Percentiles rank a stretch among this genome's conserved stretches.
These are phyloP conservation scores for Aspergillus neotritici DNA, from an alignment of 2,329 filamentous ascomycete species.

Conservation along the genomic window DNA sequence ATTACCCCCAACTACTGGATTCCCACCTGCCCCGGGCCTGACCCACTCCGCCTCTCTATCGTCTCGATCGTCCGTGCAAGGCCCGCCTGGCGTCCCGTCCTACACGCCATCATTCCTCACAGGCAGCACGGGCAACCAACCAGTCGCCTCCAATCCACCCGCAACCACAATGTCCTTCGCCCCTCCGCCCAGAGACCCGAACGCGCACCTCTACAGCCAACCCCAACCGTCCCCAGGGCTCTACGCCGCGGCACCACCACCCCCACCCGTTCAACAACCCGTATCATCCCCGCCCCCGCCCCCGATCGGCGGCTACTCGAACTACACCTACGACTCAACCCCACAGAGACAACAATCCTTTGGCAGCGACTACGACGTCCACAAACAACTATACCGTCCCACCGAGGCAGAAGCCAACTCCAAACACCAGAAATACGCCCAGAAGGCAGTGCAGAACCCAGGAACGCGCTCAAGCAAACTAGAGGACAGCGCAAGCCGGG, in stretches of 20 bases:
- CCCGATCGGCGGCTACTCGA: slow-evolving; percentile 36
- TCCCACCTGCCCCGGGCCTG: slow-evolving; percentile 5
- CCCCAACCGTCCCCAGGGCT: slow-evolving; percentile 22
- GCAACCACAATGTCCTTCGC: slow-evolving; percentile 29
- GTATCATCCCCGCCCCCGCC: slow-evolving; percentile 15
- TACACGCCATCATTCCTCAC: slow-evolving; percentile 23
- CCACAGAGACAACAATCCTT: slow-evolving; percentile 14
- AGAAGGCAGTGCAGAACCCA: slow-evolving; percentile 29
- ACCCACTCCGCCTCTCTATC: slow-evolving; percentile 22
- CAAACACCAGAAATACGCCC: slow-evolving; percentile 32
- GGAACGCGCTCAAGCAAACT: slow-evolving; percentile 31
- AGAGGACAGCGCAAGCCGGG: slow-evolving; percentile 33
- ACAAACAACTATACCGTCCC: slow-evolving; percentile 44
- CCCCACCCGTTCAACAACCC: slow-evolving; percentile 18
- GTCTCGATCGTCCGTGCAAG: slow-evolving; percentile 20
- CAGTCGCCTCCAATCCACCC: slow-evolving; percentile 5
- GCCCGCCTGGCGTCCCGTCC: slow-evolving; percentile 22
- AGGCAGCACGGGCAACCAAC: slow-evolving; percentile 8
- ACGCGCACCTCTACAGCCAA: slow-evolving; percentile 31
- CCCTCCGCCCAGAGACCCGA: slow-evolving; percentile 30
- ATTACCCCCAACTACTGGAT: no score
- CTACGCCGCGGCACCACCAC: slow-evolving; percentile 13
- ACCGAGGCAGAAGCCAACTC: slow-evolving; percentile 39
- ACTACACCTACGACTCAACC: slow-evolving; percentile 38
- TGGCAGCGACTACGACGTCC: slow-evolving; percentile 38